Base-by-base conservation (phyloP, 1,284 basidiomycete genomes). In the Peniophora sp. region DNA sequence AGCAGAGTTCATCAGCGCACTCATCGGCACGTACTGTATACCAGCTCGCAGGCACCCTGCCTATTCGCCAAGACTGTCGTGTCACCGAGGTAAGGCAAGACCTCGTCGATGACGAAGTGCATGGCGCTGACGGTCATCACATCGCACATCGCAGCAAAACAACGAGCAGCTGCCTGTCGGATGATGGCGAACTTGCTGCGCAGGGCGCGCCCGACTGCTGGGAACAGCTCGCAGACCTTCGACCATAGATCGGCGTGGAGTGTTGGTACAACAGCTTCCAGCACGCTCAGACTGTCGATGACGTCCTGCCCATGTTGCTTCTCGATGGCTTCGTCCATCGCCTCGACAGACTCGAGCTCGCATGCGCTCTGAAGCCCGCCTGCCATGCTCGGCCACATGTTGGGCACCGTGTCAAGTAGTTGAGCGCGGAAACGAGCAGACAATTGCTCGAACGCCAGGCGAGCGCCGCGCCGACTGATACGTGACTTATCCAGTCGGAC, bases 371-470 rank as follows among this genome's bases (percentile, higher is more conserved):
- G 60, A 32, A 97, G 65, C 18, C 90, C 84, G 27, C 85, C 84
- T 17, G 85, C 85, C 82, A 97, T 92, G 15, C 90, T 92, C 46
- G 88, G 83, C 95, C 96, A 99, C 75, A 97, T 88, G 57, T 85
- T 91, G 1, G 96, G 95, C 20, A 97, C 82, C 12, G 79, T 72
- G 0, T 84, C 78, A 46, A 99, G 74, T 22, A 98, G 71, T 10
- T 68, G 69, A 2, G 81, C 65, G 1, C 90, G 92, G 60, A 99
- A 98, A 55, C 79, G 79, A 2, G 69, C 63, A 0, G 94, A 93
- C 18, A 99, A 69, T 54, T 89, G 76, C 44, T 79, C 73, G 53
- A 99, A 88, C 0, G 95, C 93, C 22, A 88, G 73, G 24, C 88
- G 75, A 3, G 96, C 96, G 24, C 97, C 97, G 47, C 96, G 78